Evolutionary conservation across 2,329 filamentous ascomycete genomes (phyloP), one percentile per base, ranked within the genome.

Genomic region (Plenodomus lindquistii): DNA sequence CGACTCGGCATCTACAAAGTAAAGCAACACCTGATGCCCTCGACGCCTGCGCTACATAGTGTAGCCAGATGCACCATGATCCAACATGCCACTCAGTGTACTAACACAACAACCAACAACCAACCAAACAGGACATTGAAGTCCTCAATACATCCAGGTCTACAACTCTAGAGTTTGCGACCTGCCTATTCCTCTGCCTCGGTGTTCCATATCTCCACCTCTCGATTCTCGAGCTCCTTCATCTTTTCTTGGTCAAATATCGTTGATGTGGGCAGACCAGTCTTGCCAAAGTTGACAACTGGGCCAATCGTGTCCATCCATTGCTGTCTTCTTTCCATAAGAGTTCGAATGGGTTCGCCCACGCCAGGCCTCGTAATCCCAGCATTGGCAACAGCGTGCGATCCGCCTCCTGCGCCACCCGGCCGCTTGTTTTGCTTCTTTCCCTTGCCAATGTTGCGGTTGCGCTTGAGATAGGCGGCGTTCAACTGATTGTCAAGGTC

Each of bases 401-500:
- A 85, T 38, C 87, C 87, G 52, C 86, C 89, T 19, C 87, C 86
- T 2, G 87, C 86, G 44, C 88, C 89, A 37, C 89, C 88, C 2
- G 85, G 86, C 4, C 87, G 79, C 69, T 95, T 93, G 22, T 80
- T 79, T 48, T 91, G 87, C 76, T 96, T 96, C 73, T 95, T 95
- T 72, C 85, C 91, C 77, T 97, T 95, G 70, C 92, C 90, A 75
- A 97, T 87, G 0, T 91, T 96, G 39, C 94, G 86, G 21, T 93
- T 97, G 19, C 94, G 88, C 77, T 99, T 99, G 37, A 96, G 85
- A 67, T 97, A 99, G 3, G 94, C 93, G 42, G 90, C 87, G 67
- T 97, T 92, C 36, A 97, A 91, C 70, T 97, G 94, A 36, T 86
- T 85, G 77, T 99, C 94, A 18, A 99, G 85, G 70, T 99, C 94